Conservation (phyloP, 805 yeast species). For the Wickerhamomyces mucosus region DNA sequence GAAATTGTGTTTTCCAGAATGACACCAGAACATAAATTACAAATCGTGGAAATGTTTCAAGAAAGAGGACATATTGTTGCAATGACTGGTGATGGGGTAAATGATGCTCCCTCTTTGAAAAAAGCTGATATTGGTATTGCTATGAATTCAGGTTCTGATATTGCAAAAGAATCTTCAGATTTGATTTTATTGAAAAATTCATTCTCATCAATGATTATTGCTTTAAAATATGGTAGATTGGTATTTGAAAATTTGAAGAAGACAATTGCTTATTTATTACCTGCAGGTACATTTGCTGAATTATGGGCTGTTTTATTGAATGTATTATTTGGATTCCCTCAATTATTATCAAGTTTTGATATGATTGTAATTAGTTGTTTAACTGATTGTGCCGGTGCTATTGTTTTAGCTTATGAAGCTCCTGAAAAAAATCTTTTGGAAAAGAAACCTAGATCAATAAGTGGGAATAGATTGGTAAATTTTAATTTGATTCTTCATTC, state of each 20-base stretch:
- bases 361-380: slow-evolving; percentile 43
- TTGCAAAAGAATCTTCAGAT: slow-evolving; percentile 20
- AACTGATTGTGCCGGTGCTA: slow-evolving; percentile 38
- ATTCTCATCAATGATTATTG: slow-evolving; percentile 25
- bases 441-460: slow-evolving; percentile 32
- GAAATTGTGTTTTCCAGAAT: slow-evolving; percentile 30
- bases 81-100: slow-evolving; percentile 91
- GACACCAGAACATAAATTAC: slow-evolving; percentile 41
- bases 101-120: slow-evolving; percentile 80
- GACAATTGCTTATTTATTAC: slow-evolving; percentile 36
- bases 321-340: slow-evolving; percentile 40
- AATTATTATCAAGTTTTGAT: slow-evolving; percentile 35
- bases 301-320: slow-evolving; percentile 41
- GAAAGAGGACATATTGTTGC: slow-evolving; percentile 72
- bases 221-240: slow-evolving; percentile 32
- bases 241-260: slow-evolving; percentile 41
- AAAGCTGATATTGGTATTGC: slow-evolving; percentile 81
- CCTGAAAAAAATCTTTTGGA: slow-evolving; percentile 32
- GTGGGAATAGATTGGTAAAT: slow-evolving; percentile 33
- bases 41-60: slow-evolving; percentile 39
- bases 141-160: slow-evolving; percentile 33
- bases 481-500: slow-evolving; percentile 31
- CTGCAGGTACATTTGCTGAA: slow-evolving; percentile 45
- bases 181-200: slow-evolving; percentile 16
- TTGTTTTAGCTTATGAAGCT: slow-evolving; percentile 34